Evolutionary conservation across 257 asterid genomes (phyloP), one percentile per base, ranked within the genome.

Genomic region (Fraxinus excelsior): DNA sequence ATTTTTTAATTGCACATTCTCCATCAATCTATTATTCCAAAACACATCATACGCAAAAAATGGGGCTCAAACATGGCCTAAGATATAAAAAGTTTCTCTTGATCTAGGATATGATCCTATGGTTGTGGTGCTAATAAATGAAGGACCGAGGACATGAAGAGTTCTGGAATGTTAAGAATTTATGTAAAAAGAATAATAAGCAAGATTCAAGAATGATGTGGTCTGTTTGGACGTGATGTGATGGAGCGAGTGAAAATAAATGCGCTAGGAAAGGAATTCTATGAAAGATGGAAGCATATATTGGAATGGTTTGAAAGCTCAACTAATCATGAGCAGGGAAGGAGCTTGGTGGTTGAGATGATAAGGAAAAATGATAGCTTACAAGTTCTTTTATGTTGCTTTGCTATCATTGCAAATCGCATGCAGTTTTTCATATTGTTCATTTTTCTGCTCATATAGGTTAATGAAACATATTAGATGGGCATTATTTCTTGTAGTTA

Each of bases 341-440:
- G 38, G 38, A 25, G 62, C 67, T 67, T 74, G 53, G 60, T 37
- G 38, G 72, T 40, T 56, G 38, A 28, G 65, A 16, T 66, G 53
- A 53, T 25, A 71, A 16, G 26, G 46, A 37, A 11, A 49, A 0
- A 49, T 40, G 31, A 23, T 11, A 40, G 28, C 42, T 21, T 12
- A 73, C 70, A 66, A 35, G 13, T 40, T 53, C 32, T 64, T 62
- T 9, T 21, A 70, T 34, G 71, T 70, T 49, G 56, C 62, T 74
- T 70, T 34, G 74, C n/a, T 46, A 11, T 77, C 5, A n/a, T 21
- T 21, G 26, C 18, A 18, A 34, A 14, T 64, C 37, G 46, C 31
- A 49, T 75, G 35, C 8, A 13, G 60, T 21, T 75, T 60, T 26
- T 64, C 25, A 21, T 68, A 68, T 8, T 51, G 25, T 65, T 75